Evolutionary conservation across 495 filamentous ascomycete genomes (phyloP).

Genomic region (Xylaria venustula): DNA sequence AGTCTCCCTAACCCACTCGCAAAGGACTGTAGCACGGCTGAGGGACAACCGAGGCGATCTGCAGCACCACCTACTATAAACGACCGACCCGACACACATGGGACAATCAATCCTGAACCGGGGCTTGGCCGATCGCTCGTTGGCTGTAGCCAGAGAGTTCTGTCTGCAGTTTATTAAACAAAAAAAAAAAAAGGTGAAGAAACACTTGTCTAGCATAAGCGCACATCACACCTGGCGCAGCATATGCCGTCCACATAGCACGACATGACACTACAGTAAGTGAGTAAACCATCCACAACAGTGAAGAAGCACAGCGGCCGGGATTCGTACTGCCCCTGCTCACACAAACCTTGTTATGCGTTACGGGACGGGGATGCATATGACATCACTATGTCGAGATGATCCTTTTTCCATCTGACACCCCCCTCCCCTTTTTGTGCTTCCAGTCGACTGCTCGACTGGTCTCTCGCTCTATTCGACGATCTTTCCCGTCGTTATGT

Average conservation of each 20-base stretch:
- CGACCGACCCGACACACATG: background rate
- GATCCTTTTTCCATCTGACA: background rate
- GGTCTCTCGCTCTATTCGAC: no score
- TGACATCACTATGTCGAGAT: conserved; percentile 7
- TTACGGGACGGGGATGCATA: background rate
- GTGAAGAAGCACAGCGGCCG: background rate
- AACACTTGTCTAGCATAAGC: background rate
- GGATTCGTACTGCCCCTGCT: conserved; percentile 2
- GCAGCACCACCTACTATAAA: conserved; percentile 8
- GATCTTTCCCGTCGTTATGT: no score
- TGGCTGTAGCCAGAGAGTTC: no score
- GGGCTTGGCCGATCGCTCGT: background rate
- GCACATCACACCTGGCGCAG: background rate
- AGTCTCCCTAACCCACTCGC: background rate
- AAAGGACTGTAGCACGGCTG: background rate
- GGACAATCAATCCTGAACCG: background rate
- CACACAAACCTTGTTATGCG: conserved; percentile 1
- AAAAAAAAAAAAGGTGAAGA: background rate
- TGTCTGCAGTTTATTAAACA: no score
- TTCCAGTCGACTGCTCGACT: no score
- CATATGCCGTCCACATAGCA: background rate
- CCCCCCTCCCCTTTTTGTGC: background rate
- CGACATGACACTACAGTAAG: no score
- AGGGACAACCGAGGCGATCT: conserved; percentile 4
- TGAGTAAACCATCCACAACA: background rate